A percentile compares a stretch with the other conserved stretches of the same genome.
These are phyloP conservation scores for Passiflora organensis DNA, from an alignment of 345 rosid genomes.

Conservation along the genomic window DNA sequence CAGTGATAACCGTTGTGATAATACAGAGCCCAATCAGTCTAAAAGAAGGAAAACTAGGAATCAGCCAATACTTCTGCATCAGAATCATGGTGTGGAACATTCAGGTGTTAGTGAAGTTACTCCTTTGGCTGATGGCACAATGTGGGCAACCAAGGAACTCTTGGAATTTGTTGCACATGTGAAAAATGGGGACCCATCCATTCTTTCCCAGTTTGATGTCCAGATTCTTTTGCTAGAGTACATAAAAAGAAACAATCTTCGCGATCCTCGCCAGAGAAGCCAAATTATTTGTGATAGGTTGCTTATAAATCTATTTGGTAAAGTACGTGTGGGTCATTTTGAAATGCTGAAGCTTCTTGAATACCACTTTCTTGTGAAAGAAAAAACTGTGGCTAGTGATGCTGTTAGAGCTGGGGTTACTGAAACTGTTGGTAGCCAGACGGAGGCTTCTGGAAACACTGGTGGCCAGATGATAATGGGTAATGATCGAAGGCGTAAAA, in stretches of 20 bases:
- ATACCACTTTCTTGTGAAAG: conserved; percentile 59
- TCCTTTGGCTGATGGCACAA: conserved; percentile 26
- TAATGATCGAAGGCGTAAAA: conserved; percentile 49
- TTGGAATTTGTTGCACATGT: conserved; percentile 70
- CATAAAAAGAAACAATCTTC: conserved; percentile 54
- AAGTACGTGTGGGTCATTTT: conserved; percentile 59
- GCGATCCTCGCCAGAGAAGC: conserved; percentile 63
- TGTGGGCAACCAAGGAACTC: conserved; percentile 88
- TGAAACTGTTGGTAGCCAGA: conserved; percentile 32
- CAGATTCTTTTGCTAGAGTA: conserved; percentile 75
- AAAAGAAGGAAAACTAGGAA: conserved; percentile 51
- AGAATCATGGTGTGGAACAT: conserved; percentile 23
- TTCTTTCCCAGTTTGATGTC: conserved; percentile 55
- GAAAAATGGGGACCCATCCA: conserved; percentile 67
- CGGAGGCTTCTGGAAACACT: conserved; percentile 28
- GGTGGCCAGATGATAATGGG: conserved; percentile 21
- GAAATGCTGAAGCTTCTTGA: conserved; percentile 93
- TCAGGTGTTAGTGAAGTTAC: conserved; percentile 22
- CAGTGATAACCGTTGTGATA: conserved; percentile 29
- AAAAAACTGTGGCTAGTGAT: conserved; percentile 29
- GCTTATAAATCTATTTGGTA: conserved; percentile 69
- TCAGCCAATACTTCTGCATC: conserved; percentile 24
- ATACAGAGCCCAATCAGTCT: conserved; percentile 35
- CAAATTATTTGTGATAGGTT: conserved; percentile 68
- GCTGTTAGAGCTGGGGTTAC: conserved; percentile 25